Base-by-base conservation (phyloP, 768 basidiomycete species). In the Boletus fagicola region DNA sequence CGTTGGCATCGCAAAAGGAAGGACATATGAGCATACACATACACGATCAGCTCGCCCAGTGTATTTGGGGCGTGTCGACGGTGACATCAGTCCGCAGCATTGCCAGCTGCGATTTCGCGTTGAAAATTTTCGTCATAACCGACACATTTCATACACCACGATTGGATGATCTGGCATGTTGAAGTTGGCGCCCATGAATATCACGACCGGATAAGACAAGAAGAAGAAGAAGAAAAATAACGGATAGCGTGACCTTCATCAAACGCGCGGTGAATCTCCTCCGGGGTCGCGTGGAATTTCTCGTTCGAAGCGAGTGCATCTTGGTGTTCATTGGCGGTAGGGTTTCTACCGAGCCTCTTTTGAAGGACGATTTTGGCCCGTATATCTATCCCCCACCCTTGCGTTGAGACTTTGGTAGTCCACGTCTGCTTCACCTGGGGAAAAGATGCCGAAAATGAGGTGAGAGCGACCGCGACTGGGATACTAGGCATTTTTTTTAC, bases 81-180 rank as follows among this genome's bases (percentile, higher is more conserved):
- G 5, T 4, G n/a, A 46, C 18, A 26, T 57, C 45, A 68, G 6
- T 53, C 15, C 4, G 9, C 39, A 30, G 35, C 22, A 36, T 59
- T 58, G 2, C 59, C 66, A 35, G 51, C 56, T 16, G 63, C 66
- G 5, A 62, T 59, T 36, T 63, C 48, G 6, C 54, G 54, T 46
- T 68, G 54, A n/a, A 63, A 66, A 24, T 56, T 20, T 24, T 66
- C 67, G 39, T 70, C 59, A 26, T 61, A 70, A 24, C 59, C 65
- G 24, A 65, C 46, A 12, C 61, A 65, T 55, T 51, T 60, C 58
- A 65, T 63, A 11, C 26, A 49, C 60, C 60, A 62, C 24, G 62
- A 28, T 36, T 36, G 68, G 7, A 66, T 60, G 13, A 60, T 24
- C 62, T 68, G 35, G 5, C 15, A 16, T 43, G 18, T 13, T 11